phyloP scores from a whole-genome alignment of 1,284 basidiomycete species.

The Afroboletus lepidellus region DNA sequence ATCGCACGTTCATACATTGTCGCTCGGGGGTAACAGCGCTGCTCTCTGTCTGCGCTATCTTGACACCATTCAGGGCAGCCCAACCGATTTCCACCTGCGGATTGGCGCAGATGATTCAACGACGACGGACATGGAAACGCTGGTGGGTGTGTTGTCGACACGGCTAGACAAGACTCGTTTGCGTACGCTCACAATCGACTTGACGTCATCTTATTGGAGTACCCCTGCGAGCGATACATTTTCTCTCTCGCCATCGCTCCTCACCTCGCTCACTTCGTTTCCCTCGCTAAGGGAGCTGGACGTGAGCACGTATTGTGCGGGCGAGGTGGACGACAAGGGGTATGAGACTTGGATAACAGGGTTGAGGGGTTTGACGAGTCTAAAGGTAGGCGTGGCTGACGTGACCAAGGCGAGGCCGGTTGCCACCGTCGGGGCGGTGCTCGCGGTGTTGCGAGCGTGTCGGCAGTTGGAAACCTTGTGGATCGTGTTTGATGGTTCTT shows the following conservation, averaged over 20 bases:
- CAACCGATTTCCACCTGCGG: constrained; percentile 19
- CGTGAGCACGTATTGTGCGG: constrained; percentile 18
- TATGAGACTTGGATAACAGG: constrained; percentile 14
- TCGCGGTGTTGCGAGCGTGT: constrained; percentile 24
- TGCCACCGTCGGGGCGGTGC: constrained; percentile 20
- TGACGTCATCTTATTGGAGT: constrained; percentile 31
- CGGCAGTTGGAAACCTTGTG: constrained; percentile 16
- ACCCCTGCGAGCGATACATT: constrained; percentile 25
- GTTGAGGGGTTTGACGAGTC: constrained; percentile 16
- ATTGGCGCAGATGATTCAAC: constrained; percentile 29
- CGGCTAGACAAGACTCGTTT: constrained; percentile 18
- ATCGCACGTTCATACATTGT: constrained; percentile 21
- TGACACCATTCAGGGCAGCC: constrained; percentile 17
- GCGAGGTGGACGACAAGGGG: constrained; percentile 20
- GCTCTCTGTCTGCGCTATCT: constrained; percentile 24
- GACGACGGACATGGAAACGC: constrained; percentile 13
- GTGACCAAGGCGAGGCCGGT: constrained; percentile 20
- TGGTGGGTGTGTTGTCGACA: constrained; percentile 10
- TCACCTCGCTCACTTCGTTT: constrained; percentile 21
- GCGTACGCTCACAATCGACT: constrained; percentile 15
- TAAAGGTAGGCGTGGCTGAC: constrained; percentile 27
- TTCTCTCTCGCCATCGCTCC: constrained; percentile 15
- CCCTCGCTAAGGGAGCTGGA: constrained; percentile 15
- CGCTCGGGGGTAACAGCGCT: constrained; percentile 27
- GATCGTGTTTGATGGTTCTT: constrained; percentile 24